A percentile compares a stretch with the other conserved stretches of the same genome.
Conservation (phyloP, 148 eudicot species). For the Arbutus unedo region DNA sequence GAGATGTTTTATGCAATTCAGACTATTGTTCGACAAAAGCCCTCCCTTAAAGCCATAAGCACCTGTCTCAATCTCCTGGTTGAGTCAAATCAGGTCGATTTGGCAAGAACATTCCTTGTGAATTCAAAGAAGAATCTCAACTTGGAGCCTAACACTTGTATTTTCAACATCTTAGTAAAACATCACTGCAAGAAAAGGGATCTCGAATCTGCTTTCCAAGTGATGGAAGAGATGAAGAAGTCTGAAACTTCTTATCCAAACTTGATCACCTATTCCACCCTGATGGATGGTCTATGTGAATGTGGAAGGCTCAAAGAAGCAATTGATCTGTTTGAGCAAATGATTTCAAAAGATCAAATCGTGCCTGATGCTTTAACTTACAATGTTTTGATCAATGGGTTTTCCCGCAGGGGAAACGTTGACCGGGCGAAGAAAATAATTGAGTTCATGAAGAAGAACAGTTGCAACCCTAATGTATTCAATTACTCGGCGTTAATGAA, state of each 20-base stretch:
- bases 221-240: conserved; percentile 81
- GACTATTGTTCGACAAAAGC: conserved; percentile 65
- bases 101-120: conserved; percentile 58
- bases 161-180: conserved; percentile 86
- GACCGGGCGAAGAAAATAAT: conserved; percentile 74
- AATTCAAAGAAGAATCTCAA: conserved; percentile 44
- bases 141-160: conserved; percentile 79
- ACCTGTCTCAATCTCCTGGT: conserved; percentile 88
- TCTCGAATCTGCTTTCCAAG: conserved; percentile 69
- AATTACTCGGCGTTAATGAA: conserved; percentile 77
- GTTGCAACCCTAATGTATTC: conserved; percentile 71
- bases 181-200: conserved; percentile 82
- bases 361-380: conserved; percentile 87
- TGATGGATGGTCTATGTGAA: conserved; percentile 69
- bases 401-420: conserved; percentile 65
- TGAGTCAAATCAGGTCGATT: conserved; percentile 64
- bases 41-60: conserved; percentile 77
- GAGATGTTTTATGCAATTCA: conserved; percentile 69
- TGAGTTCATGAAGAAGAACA: conserved; percentile 77
- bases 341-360: conserved; percentile 72
- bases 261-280: conserved; percentile 82
- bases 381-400: conserved; percentile 76
- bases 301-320: conserved; percentile 68
- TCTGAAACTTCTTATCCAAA: conserved; percentile 62
- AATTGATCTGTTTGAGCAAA: conserved; percentile 69